These are phyloP conservation scores for Sisymbrium altissimum DNA, from an alignment of 345 rosid genomes.

Conservation along the genomic window DNA sequence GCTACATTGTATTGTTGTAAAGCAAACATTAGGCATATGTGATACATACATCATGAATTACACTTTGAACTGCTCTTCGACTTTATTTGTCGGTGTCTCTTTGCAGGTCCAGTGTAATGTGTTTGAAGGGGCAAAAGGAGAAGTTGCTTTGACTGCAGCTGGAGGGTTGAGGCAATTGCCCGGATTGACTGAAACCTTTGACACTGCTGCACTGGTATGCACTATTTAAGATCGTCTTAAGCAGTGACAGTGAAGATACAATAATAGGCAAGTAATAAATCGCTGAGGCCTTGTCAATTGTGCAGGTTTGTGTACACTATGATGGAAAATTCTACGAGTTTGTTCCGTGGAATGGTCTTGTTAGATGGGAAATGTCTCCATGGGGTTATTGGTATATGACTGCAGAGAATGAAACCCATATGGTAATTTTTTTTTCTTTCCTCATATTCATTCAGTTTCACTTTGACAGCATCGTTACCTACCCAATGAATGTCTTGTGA, in stretches of 20 bases:
- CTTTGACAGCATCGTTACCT: neutral
- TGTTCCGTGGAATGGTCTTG: conserved; percentile 86
- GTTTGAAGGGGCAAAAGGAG: conserved; percentile 82
- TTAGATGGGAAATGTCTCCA: conserved; percentile 68
- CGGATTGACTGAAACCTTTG: conserved; percentile 60
- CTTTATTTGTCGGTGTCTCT: conserved; percentile 17
- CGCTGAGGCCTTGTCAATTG: neutral
- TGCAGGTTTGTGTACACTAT: conserved; percentile 91
- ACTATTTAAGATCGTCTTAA: neutral
- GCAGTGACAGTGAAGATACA: neutral
- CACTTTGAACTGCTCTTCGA: neutral
- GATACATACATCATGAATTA: conserved; percentile 1
- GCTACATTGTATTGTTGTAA: conserved; percentile 14
- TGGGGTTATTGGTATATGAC: conserved; percentile 88
- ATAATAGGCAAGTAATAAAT: neutral
- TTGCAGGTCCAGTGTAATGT: conserved; percentile 87
- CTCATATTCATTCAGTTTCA: conserved; percentile 8
- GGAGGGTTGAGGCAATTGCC: conserved; percentile 90
- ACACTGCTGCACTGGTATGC: conserved; percentile 88
- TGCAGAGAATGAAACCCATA: conserved; percentile 68
- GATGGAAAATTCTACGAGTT: conserved; percentile 79
- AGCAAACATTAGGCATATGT: conserved; percentile 17
- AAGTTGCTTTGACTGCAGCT: conserved; percentile 82
- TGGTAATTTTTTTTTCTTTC: conserved; percentile 40
- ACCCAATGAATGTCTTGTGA: neutral